Evolutionary conservation across 164 flowering plant genomes (phyloP), one percentile per base, ranked within the genome.

Genomic region (Tetracentron sinense): DNA sequence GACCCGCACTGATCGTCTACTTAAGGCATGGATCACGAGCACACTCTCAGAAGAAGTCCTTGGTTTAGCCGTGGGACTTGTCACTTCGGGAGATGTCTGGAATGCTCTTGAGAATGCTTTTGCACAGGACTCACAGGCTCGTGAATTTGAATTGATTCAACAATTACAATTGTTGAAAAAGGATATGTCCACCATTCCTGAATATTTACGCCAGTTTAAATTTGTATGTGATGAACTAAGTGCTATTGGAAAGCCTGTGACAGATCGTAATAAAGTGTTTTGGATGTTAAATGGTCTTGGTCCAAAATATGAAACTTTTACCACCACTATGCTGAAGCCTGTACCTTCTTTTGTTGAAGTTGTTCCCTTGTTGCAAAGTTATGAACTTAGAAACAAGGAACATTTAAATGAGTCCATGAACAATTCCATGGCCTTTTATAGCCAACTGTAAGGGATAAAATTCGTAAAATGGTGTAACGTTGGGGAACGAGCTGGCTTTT

Each of bases 11-110:
- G 69, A 64, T 53, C 27, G 56, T 5, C 60, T 62, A 1, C 22
- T 66, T 0, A 31, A 52, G 4, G 64, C 60, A 0, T 71, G 70
- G 70, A 66, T 71, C 42, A 66, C 48, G 2, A 56, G 63, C 0
- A 66, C 70, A 4, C 58, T 68, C 7, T 51, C 65, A n/a, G 69
- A 67, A 54, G 69, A 67, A 44, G 56, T 60, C 2, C 52, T 72
- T 11, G 64, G 64, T 0, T 52, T 57, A 12, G 75, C 49, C 5
- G 47, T 72, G 30, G 71, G 68, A 3, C 54, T 67, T 0, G 56
- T 15, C 2, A 29, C 69, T 3, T 17, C 69, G 1, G 7, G 3
- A 2, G 57, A 29, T 7, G 57, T 65, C 14, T 64, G 62, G 69
- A 11, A 54, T 1, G 69, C 74, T 0, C 33, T 65, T 5, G 15